A percentile compares a stretch with the other conserved stretches of the same genome.
Evolutionary conservation across 495 filamentous ascomycete species (phyloP).

Genomic region (Chaetomidium leptoderma): DNA sequence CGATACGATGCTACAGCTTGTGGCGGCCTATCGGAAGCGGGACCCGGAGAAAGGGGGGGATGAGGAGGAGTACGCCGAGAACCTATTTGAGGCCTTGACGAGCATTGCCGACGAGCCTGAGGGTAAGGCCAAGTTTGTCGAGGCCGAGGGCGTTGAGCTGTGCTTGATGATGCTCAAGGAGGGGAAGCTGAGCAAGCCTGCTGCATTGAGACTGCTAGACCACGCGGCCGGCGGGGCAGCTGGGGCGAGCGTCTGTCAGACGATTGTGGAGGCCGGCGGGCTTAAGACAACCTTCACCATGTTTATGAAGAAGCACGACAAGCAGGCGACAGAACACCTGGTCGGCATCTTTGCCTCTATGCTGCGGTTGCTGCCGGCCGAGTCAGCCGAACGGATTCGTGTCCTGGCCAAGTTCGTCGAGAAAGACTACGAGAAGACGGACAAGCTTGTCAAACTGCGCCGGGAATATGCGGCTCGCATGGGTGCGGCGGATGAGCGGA

Average conservation of each 20-base stretch:
- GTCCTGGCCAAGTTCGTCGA: constrained; percentile 93
- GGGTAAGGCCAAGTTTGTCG: constrained; percentile 79
- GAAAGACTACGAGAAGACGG: constrained; percentile 83
- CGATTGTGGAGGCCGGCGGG: constrained; percentile 76
- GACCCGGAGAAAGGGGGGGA: constrained; percentile 83
- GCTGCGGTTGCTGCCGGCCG: constrained; percentile 70
- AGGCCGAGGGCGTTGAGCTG: constrained; percentile 89
- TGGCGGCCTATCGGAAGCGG: constrained; percentile 81
- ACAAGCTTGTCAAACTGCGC: constrained; percentile 63
- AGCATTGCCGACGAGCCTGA: constrained; percentile 70
- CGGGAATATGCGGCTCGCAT: constrained; percentile 66
- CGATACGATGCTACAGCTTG: constrained; percentile 75
- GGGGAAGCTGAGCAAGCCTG: constrained; percentile 67
- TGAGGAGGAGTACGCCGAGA: constrained; percentile 93
- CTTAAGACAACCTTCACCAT: constrained; percentile 78
- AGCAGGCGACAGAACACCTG: constrained; percentile 71
- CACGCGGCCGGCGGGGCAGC: constrained; percentile 66
- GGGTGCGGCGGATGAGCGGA: constrained; percentile 59
- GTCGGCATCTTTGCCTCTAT: constrained; percentile 85
- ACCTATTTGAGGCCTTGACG: constrained; percentile 78
- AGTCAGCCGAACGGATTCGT: constrained; percentile 75
- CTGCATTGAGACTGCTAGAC: constrained; percentile 76
- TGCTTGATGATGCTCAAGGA: constrained; percentile 69
- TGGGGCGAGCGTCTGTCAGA: constrained; percentile 58
- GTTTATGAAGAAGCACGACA: constrained; percentile 87